Percentiles rank a stretch among this genome's conserved stretches.
These are phyloP conservation scores for Lotmaria passim DNA, from an alignment of 208 protist species.

Conservation along the genomic window DNA sequence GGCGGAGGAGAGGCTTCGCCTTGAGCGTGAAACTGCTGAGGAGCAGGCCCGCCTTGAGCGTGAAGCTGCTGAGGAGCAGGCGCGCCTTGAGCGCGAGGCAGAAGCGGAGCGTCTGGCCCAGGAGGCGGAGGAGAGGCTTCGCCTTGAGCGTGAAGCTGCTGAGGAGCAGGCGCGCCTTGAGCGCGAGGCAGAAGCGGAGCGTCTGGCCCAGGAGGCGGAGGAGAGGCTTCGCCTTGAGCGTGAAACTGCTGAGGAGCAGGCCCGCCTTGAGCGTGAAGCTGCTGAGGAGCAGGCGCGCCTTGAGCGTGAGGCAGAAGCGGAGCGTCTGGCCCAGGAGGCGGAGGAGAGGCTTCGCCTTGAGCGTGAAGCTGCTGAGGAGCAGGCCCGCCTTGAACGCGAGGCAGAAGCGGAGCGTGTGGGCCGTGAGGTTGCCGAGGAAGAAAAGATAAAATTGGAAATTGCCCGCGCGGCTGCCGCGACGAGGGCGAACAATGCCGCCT, in stretches of 20 bases:
- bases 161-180: too few species aligned
- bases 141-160: neutral
- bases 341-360: slow-evolving; percentile 19
- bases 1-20: slow-evolving; percentile 16
- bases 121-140: too few species aligned
- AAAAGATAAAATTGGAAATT: neutral
- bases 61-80: neutral
- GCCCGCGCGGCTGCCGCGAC: slow-evolving; percentile 18
- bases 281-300: slow-evolving; percentile 9
- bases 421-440: neutral
- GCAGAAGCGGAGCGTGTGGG: slow-evolving; percentile 16
- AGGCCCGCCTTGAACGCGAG: slow-evolving; percentile 6
- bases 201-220: neutral
- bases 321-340: slow-evolving; percentile 10
- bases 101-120: too few species aligned
- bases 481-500: neutral
- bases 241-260: slow-evolving; percentile 5
- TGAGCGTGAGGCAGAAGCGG: slow-evolving; percentile 13
- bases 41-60: slow-evolving; percentile 16
- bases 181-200: neutral
- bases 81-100: neutral
- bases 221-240: too few species aligned
- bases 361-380: slow-evolving; percentile 14
- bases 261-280: neutral
- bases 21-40: slow-evolving; percentile 5